These are phyloP conservation scores for Penicillium paneum DNA, from an alignment of 2,329 filamentous ascomycete species.

Conservation along the genomic window DNA sequence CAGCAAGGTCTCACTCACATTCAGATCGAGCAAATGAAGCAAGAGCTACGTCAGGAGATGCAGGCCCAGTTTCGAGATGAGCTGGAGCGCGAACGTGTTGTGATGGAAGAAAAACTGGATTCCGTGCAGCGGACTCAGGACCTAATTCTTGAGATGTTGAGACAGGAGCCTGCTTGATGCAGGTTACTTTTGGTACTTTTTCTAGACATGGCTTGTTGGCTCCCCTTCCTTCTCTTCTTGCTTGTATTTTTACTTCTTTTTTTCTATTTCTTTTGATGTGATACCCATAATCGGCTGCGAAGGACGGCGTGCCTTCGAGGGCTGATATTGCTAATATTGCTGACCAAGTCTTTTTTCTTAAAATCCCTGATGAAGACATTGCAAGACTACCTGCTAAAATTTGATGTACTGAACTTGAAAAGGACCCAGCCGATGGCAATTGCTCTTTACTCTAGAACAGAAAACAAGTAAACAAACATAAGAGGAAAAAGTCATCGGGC, in stretches of 20 bases:
- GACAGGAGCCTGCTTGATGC: slow-evolving; percentile 32
- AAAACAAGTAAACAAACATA: slow-evolving; percentile 26
- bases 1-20: neutral
- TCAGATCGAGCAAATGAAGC: slow-evolving; percentile 27
- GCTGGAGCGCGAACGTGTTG: slow-evolving; percentile 32
- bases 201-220: neutral
- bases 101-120: slow-evolving; percentile 37
- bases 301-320: neutral
- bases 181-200: neutral
- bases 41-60: slow-evolving; percentile 36
- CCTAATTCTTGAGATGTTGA: slow-evolving; percentile 42
- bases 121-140: slow-evolving; percentile 41
- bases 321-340: neutral
- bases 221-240: neutral
- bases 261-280: slow-evolving; percentile 8
- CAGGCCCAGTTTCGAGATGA: slow-evolving; percentile 33
- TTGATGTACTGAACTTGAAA: neutral
- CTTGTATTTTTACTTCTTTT: neutral
- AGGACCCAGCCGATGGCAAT: slow-evolving; percentile 19
- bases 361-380: neutral
- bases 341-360: neutral
- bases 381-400: neutral
- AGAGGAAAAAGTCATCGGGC: slow-evolving; percentile 31
- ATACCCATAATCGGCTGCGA: slow-evolving; percentile 18
- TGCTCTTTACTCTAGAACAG: slow-evolving; percentile 28